Evolutionary conservation across 2,329 filamentous ascomycete genomes (phyloP), one percentile per base, ranked within the genome.

Genomic region (Fusarium stilboides): DNA sequence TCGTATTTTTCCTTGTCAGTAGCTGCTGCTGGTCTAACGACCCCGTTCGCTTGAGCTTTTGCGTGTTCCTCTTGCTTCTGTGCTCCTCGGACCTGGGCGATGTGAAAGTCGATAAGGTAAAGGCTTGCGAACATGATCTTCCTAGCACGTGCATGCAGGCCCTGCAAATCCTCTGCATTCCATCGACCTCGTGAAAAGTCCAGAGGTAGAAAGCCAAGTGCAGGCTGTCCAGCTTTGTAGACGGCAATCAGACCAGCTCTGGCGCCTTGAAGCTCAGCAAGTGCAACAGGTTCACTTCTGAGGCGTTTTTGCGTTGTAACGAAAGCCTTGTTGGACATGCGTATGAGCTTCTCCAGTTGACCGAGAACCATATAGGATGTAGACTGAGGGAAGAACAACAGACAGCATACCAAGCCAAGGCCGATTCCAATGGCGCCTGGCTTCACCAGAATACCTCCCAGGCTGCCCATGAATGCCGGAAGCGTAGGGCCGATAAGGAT

Each of bases 361-460:
- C 71, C 69, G 0, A 86, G 72, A 2, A 84, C 80, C 3, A 79
- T 75, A 24, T 81, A 80, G 0, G 84, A 85, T 0, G 85, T 84
- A 0, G 85, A 86, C 40, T 81, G 80, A 0, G 85, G 85, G 55
- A 86, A 86, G 44, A 86, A 76, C 5, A 86, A 57, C 1, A 86
- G 51, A 7, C 79, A 81, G 44, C 80, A 83, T 5, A 76, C 80
- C 4, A 82, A 55, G 1, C 84, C 85, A 1, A 86, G 71, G 0
- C 80, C 85, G 8, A 83, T 76, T 0, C 82, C 84, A 19, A 83
- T 79, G 1, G 81, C 82, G 2, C 80, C 81, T 1, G 85, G 85
- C 40, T 83, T 81, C 5, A 86, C 77, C 20, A 86, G 62, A 0
- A 78, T 42, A 6, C 76, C 68, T 0, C 81, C 78, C 1, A 70